Percentiles rank a stretch among this genome's conserved stretches.
Conservation (phyloP, 73 alveolate species). For the Paramecium biaurelia region DNA sequence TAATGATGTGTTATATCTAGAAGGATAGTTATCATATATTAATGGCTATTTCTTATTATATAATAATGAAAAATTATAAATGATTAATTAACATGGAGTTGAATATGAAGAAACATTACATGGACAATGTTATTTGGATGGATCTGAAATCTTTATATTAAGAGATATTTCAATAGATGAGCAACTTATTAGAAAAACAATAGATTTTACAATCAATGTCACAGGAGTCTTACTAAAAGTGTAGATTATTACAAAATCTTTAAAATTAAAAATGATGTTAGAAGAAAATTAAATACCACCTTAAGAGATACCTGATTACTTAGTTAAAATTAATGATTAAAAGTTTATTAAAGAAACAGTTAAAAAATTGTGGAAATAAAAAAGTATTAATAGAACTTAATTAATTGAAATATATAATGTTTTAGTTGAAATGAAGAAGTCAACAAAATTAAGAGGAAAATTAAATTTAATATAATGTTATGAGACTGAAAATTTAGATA, state of each 20-base stretch:
- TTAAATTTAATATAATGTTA: conserved; percentile 12
- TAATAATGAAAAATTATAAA: background rate
- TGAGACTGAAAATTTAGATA: background rate
- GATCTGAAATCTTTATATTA: background rate
- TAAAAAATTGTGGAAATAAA: background rate
- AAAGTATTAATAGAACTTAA: background rate
- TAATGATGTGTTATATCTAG: background rate
- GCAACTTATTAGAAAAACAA: too few relatives aligned
- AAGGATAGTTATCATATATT: background rate
- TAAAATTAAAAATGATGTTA: background rate
- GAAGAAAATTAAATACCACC: background rate
- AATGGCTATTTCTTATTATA: background rate
- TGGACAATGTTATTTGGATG: background rate
- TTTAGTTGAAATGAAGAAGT: background rate
- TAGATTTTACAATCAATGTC: background rate
- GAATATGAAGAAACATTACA: background rate
- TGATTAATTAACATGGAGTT: background rate
- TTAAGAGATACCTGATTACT: background rate
- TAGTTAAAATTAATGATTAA: background rate
- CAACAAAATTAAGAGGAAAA: background rate
- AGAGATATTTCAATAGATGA: background rate
- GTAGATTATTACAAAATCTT: background rate
- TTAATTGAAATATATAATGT: background rate
- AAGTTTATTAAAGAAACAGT: background rate
- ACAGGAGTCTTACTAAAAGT: background rate